These are phyloP conservation scores for Penicillium waksmanii DNA, from an alignment of 495 filamentous ascomycete genomes.

Conservation along the genomic window DNA sequence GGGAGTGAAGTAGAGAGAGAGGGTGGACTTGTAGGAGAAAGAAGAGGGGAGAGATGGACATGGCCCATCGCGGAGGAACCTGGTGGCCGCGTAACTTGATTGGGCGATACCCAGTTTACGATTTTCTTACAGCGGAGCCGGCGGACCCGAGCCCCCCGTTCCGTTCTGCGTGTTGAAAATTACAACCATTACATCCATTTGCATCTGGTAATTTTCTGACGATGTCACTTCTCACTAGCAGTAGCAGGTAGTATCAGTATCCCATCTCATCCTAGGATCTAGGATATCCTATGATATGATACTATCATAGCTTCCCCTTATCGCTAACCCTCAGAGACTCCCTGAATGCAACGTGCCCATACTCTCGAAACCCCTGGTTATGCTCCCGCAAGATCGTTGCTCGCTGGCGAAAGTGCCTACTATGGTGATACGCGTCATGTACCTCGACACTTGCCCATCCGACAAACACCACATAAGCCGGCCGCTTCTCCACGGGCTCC, in stretches of 20 bases:
- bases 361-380: constrained; percentile 27
- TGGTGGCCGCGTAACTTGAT: constrained; percentile 13
- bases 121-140: constrained; percentile 3
- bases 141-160: constrained; percentile 20
- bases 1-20: constrained; percentile 8
- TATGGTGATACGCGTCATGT: constrained; percentile 32
- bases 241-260: no score
- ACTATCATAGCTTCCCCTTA: not conserved
- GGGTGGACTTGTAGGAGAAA: constrained; percentile 5
- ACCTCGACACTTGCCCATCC: constrained; percentile 29
- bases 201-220: no score
- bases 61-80: constrained; percentile 4
- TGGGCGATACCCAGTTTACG: constrained; percentile 13
- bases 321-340: constrained; percentile 9
- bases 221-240: no score
- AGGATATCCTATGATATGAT: no score
- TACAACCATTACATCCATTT: not conserved
- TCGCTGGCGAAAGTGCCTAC: constrained; percentile 25
- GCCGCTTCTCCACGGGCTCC: constrained; percentile 24
- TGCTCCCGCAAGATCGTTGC: constrained; percentile 25
- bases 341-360: constrained; percentile 28
- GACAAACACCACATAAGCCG: constrained; percentile 28
- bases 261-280: no score
- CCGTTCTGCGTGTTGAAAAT: constrained; percentile 11
- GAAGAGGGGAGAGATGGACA: constrained; percentile 9